Percentiles rank a stretch among this genome's conserved stretches.
phyloP scores from a whole-genome alignment of 2,329 filamentous ascomycete species.

The Neonectria faginata region DNA sequence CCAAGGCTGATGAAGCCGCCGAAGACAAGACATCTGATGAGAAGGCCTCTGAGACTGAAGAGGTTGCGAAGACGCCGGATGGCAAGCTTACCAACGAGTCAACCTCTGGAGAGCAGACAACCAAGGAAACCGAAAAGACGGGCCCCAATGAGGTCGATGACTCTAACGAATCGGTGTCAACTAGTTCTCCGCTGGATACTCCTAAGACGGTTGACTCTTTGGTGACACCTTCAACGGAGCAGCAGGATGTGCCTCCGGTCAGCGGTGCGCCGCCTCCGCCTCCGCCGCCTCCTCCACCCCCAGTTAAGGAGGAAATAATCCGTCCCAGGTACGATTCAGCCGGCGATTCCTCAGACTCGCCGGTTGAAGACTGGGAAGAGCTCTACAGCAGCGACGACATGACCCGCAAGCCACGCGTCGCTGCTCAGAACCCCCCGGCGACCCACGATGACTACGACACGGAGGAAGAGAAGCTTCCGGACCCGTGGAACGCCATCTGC shows the following conservation, averaged over 20 bases:
- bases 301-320: slow-evolving; percentile 34
- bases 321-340: slow-evolving; percentile 57
- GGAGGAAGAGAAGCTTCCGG: slow-evolving; percentile 67
- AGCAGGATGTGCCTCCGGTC: slow-evolving; percentile 51
- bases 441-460: slow-evolving; percentile 59
- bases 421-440: slow-evolving; percentile 50
- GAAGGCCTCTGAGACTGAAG: slow-evolving; percentile 22
- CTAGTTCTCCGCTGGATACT: slow-evolving; percentile 48
- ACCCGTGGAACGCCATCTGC: slow-evolving; percentile 73
- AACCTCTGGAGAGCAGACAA: slow-evolving; percentile 21
- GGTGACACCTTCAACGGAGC: slow-evolving; percentile 39
- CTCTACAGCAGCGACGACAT: slow-evolving; percentile 70
- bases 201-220: slow-evolving; percentile 49
- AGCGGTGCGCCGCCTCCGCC: slow-evolving; percentile 41
- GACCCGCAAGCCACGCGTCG: slow-evolving; percentile 61
- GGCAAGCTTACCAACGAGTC: slow-evolving; percentile 31
- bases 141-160: slow-evolving; percentile 38
- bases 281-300: slow-evolving; percentile 24
- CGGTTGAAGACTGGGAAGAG: slow-evolving; percentile 69
- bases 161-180: slow-evolving; percentile 46
- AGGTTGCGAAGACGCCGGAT: slow-evolving; percentile 17
- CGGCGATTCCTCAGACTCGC: slow-evolving; percentile 69
- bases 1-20: slow-evolving; percentile 26
- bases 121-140: slow-evolving; percentile 24
- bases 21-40: slow-evolving; percentile 29